Evolutionary conservation across 2,329 filamentous ascomycete genomes (phyloP).

Genomic region (Ceratocystis colombiana): DNA sequence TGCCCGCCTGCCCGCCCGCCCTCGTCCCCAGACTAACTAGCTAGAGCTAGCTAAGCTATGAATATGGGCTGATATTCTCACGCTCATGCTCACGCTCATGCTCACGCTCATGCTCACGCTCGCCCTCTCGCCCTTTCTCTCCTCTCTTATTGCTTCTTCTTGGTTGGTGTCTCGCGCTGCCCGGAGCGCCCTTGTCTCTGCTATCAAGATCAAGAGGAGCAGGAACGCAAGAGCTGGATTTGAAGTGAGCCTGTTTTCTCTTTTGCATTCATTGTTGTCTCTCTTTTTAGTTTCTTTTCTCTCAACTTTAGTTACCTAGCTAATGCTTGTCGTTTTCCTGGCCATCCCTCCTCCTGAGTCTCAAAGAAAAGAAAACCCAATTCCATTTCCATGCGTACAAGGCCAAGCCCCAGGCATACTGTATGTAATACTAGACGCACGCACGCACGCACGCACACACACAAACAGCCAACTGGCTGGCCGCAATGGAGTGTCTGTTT

Average conservation of each 20-base stretch:
- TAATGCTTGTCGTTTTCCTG: background rate
- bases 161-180: constrained; percentile 6
- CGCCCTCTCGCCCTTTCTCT: too few species aligned
- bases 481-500: background rate
- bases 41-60: background rate
- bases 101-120: too few species aligned
- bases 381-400: background rate
- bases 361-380: background rate
- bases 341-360: background rate
- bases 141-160: background rate
- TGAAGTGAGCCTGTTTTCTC: background rate
- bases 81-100: too few species aligned
- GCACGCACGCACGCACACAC: background rate
- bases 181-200: constrained; percentile 5
- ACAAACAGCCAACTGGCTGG: background rate
- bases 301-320: background rate
- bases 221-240: background rate
- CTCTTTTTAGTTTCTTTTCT: background rate
- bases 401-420: too few species aligned
- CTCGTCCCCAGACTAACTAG: background rate
- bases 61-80: background rate
- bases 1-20: background rate
- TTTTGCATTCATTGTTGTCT: background rate
- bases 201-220: too few species aligned
- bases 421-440: background rate